A percentile compares a stretch with the other conserved stretches of the same genome.
Evolutionary conservation across 176 grass and related monocot genomes (phyloP).

Genomic region (Alloteropsis semialata): DNA sequence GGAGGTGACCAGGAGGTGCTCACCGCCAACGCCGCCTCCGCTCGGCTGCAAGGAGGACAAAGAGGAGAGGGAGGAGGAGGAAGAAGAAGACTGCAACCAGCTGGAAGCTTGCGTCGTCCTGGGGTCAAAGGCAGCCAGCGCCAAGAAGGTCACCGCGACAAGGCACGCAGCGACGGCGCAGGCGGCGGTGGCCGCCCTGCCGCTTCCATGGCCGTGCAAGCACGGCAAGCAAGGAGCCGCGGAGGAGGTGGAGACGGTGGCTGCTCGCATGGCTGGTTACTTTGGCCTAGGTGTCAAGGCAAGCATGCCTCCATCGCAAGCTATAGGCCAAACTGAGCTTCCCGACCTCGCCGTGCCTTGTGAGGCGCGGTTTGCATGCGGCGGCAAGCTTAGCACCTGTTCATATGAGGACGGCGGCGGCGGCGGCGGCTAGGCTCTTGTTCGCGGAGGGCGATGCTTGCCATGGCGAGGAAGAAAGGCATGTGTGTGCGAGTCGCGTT

Average conservation of each 20-base stretch:
- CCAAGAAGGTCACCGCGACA: conserved; percentile 25
- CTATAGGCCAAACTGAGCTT: no score
- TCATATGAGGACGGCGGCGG: background rate
- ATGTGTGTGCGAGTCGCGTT: conserved; percentile 23
- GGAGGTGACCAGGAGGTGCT: conserved; percentile 33
- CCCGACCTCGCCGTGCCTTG: no score
- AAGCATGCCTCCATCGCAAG: conserved; percentile 28
- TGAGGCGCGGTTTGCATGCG: background rate
- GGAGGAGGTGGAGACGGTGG: background rate
- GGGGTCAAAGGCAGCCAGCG: conserved; percentile 29
- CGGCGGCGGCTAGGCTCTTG: background rate
- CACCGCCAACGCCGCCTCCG: conserved; percentile 21
- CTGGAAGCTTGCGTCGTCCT: conserved; percentile 32
- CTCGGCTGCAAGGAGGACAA: conserved; percentile 19
- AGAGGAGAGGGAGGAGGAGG: background rate
- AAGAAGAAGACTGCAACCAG: conserved; percentile 24
- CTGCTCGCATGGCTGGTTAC: conserved; percentile 36
- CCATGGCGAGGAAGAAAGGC: conserved; percentile 40
- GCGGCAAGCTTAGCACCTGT: conserved; percentile 15
- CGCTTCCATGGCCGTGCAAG: conserved; percentile 17
- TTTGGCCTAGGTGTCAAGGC: background rate
- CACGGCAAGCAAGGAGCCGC: conserved; percentile 26
- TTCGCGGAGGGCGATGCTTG: background rate
- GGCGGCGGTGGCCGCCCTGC: background rate
- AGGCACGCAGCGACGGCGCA: conserved; percentile 25